Base-by-base conservation (phyloP, 371 early-diverging fungal species). In the Dinochytrium kinnereticum region DNA sequence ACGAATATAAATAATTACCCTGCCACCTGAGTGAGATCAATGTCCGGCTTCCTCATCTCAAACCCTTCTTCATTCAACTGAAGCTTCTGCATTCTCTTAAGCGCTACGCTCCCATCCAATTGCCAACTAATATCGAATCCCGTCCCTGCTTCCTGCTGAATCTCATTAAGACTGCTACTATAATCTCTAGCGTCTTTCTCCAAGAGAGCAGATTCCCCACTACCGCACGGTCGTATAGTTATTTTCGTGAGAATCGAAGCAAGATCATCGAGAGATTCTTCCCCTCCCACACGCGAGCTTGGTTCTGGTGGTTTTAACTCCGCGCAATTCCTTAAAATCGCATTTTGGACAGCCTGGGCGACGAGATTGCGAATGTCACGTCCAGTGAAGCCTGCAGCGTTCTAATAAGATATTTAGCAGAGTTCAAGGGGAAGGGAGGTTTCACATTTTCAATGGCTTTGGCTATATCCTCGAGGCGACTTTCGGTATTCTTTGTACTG, bases 1-100 rank as follows among this genome's bases (percentile, higher is more conserved):
- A n/a, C 49, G 36, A 76, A 26, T 7, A 53, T 21, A 26, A 55
- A 57, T 44, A 44, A 61, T 31, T 86, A 91, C 81, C 91, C 90
- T 53, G 88, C 91, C 51, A 88, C 77, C 1, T 82, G 83, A 13
- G 70, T 76, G 87, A 87, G 89, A 5, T 66, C 51, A 3, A 85
- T 77, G 31, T 79, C 68, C 68, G 82, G 80, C 7, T 82, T 83
- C 26, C 72, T 79, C 21, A 75, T 51, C 24, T 81, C 78, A 38
- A 81, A 81, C 1, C 77, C 81, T 7, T 64, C 30, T 28, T 50
- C 68, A 5, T 40, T 53, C 28, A 51, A 59, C 13, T 72, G 74
- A 17, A 55, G 39, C 34, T 76, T 71, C 39, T 69, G 34, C 34
- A 75, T 67, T 19, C 40, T 57, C 19, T n/a, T 15, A 3, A 75